Evolutionary conservation across 1,139 yeast species (phyloP).

Genomic region (Kodamaea sp.): DNA sequence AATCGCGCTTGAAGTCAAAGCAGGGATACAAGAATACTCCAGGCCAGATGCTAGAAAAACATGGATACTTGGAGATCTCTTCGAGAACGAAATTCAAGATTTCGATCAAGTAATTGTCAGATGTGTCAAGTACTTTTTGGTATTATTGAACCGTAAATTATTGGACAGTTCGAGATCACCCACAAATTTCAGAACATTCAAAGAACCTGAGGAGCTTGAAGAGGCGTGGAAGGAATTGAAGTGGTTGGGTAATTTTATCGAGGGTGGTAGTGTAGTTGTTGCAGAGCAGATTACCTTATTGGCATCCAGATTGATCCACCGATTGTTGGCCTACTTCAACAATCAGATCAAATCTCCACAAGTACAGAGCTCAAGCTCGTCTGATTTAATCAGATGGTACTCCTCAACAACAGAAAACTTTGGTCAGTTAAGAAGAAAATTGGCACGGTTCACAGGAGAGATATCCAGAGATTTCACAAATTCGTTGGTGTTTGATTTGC

Average conservation of each 20-base stretch:
- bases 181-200: constrained; percentile 74
- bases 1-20: constrained; percentile 75
- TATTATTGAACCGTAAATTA: constrained; percentile 71
- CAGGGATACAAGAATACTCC: constrained; percentile 63
- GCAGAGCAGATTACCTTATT: constrained; percentile 74
- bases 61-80: constrained; percentile 72
- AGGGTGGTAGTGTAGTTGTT: constrained; percentile 82
- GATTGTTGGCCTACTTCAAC: constrained; percentile 70
- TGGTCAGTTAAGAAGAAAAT: constrained; percentile 81
- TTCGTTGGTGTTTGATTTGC: constrained; percentile 65
- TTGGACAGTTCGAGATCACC: constrained; percentile 71
- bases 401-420: constrained; percentile 81
- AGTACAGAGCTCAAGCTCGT: constrained; percentile 36
- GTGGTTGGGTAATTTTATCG: constrained; percentile 67
- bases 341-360: constrained; percentile 73
- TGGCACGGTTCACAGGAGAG: constrained; percentile 73
- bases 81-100: constrained; percentile 55
- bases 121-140: constrained; percentile 73
- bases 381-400: constrained; percentile 78
- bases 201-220: constrained; percentile 88
- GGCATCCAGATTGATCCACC: constrained; percentile 65
- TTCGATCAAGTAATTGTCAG: constrained; percentile 75
- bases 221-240: constrained; percentile 76
- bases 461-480: constrained; percentile 76
- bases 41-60: constrained; percentile 62